Evolutionary conservation across 2,329 filamentous ascomycete genomes (phyloP).

Genomic region (Fusarium sublunatum): DNA sequence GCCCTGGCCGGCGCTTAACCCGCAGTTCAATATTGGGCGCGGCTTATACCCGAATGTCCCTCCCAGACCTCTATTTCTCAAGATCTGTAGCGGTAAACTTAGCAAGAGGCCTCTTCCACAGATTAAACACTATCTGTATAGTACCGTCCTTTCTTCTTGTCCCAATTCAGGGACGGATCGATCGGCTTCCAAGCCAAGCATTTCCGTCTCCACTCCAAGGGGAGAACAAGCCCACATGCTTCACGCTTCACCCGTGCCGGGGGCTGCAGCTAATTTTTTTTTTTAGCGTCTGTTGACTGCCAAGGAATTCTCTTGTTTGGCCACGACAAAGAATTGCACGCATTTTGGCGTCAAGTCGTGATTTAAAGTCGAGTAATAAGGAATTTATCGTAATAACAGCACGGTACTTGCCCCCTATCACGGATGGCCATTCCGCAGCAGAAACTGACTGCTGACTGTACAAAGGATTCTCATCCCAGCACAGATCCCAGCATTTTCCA

Average conservation of each 20-base stretch:
- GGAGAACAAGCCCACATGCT: conserved; percentile 11
- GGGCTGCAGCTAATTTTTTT: conserved; percentile 30
- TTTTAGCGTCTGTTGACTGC: conserved; percentile 23
- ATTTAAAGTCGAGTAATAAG: no score
- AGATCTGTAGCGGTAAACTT: background rate
- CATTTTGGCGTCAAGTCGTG: conserved; percentile 1
- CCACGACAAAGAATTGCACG: conserved; percentile 20
- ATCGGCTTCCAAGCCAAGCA: conserved; percentile 30
- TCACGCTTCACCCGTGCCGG: conserved; percentile 8
- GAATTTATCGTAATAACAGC: no score
- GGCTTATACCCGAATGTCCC: no score
- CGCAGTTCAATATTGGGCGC: no score
- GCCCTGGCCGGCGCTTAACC: conserved; percentile 18
- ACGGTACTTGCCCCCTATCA: no score
- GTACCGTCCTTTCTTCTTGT: background rate
- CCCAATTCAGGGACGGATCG: conserved; percentile 21
- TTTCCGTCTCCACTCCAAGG: conserved; percentile 35
- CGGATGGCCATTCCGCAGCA: conserved; percentile 13
- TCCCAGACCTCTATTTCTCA: background rate
- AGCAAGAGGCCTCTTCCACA: background rate
- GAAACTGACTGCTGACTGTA: conserved; percentile 25
- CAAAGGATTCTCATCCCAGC: conserved; percentile 19
- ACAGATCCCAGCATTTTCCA: conserved; percentile 22
- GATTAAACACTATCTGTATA: background rate
- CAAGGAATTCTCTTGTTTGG: conserved; percentile 19